Base-by-base conservation (phyloP, 1,284 basidiomycete species). In the Sphagnurus paluster region DNA sequence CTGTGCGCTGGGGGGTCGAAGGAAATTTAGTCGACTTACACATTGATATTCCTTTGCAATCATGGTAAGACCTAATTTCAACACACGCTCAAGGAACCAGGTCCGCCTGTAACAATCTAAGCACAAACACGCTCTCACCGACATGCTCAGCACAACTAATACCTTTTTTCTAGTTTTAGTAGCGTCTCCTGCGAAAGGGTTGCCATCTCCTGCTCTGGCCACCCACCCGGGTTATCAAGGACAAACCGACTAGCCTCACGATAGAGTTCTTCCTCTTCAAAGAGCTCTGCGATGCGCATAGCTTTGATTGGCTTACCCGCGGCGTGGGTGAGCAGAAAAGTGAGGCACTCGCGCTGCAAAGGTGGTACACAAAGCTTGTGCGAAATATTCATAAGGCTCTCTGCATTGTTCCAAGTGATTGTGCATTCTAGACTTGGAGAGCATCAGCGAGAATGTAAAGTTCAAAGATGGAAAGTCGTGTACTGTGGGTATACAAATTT, bases 361-460 rank as follows among this genome's bases (percentile, higher is more conserved):
- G 86, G 72, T 0, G 89, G 84, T 5, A 93, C 87, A 56, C 88
- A 87, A 46, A 93, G 82, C 61, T 93, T 93, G 63, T 88, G 82
- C 1, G 87, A 81, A 32, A 93, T 89, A 60, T 90, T 90, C 82
- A 92, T 88, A 24, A 93, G 75, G 30, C 85, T 84, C 57, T 90
- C 91, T 23, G 92, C 93, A 62, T 95, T 95, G 55, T 91, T 90
- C 93, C 93, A 96, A 1, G 89, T 87, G 45, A 94, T 92, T 7
- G 89, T 90, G 67, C 92, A 94, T 57, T 92, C 86, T 43, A 93
- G 76, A 56, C 88, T 91, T 56, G 30, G 23, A 34, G 21, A 8
- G 24, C 10, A n/a, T 29, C n/a, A 39, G 19, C 35, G 42, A 52
- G 16, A 26, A 26, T 26, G 6, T 9, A 32, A 25, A 23, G 23